phyloP scores from a whole-genome alignment of 768 basidiomycete genomes.

The Strobilomyces dryophilus region DNA sequence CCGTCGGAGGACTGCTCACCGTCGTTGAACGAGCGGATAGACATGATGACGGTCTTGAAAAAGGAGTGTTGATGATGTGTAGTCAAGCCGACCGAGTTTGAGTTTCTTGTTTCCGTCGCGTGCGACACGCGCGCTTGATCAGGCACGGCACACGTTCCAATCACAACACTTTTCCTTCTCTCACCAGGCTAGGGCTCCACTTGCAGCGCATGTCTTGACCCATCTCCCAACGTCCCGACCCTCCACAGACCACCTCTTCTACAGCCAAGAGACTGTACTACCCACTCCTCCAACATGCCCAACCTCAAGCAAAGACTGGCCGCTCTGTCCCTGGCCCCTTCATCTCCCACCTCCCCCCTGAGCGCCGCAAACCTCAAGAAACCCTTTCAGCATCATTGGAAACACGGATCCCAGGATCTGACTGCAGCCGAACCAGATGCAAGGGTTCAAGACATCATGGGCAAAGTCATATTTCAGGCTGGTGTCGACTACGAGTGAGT shows the following conservation, averaged over 20 bases:
- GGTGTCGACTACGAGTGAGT: constrained; percentile 88
- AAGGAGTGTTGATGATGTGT: neutral
- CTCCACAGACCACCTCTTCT: neutral
- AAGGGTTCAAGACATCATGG: constrained; percentile 59
- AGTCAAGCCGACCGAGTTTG: neutral
- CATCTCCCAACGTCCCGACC: neutral
- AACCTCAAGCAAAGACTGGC: constrained; percentile 66
- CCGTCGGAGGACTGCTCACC: no score
- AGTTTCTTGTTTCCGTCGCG: neutral
- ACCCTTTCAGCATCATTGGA: constrained; percentile 56
- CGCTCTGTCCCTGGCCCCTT: constrained; percentile 52
- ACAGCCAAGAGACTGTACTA: neutral
- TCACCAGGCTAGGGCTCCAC: constrained; percentile 2
- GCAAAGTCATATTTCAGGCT: constrained; percentile 78
- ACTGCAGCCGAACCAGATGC: constrained; percentile 26
- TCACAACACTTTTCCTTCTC: neutral
- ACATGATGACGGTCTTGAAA: neutral
- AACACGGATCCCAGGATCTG: constrained; percentile 30
- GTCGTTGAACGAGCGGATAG: no score
- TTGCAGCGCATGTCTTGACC: constrained; percentile 14
- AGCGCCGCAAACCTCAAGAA: constrained; percentile 24
- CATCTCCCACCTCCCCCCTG: constrained; percentile 41
- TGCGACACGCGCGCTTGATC: neutral
- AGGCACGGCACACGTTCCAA: constrained; percentile 4
- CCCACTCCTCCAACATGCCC: constrained; percentile 14